Evolutionary conservation across 1,284 basidiomycete species (phyloP).

Genomic region (Ustilago loliicola): DNA sequence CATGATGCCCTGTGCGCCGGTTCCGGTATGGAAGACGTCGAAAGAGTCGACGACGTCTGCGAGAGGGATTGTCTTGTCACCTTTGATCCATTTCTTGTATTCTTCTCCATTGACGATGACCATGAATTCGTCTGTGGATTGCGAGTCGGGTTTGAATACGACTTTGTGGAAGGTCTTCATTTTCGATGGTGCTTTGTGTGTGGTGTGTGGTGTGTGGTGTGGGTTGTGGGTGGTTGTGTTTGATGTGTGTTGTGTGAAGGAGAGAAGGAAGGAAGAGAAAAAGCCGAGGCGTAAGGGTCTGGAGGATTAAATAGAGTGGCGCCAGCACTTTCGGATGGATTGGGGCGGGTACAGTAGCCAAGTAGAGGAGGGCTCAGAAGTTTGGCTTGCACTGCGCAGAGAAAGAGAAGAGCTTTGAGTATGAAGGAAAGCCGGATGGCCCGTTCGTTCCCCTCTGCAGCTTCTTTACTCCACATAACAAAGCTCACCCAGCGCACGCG

Average conservation of each 20-base stretch:
- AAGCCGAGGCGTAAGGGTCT: neutral
- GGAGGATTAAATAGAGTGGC: neutral
- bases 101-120: conserved; percentile 69
- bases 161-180: conserved; percentile 63
- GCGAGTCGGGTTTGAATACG: conserved; percentile 70
- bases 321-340: too few species aligned
- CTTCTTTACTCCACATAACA: neutral
- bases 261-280: neutral
- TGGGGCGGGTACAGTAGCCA: too few species aligned
- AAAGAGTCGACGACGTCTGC: conserved; percentile 71
- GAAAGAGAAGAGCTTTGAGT: too few species aligned
- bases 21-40: conserved; percentile 71
- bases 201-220: neutral
- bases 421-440: conserved; percentile 6
- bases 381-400: too few species aligned
- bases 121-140: conserved; percentile 71
- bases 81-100: conserved; percentile 70
- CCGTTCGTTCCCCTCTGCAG: neutral
- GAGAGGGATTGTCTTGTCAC: conserved; percentile 71
- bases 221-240: neutral
- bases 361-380: too few species aligned
- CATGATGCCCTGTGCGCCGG: conserved; percentile 71
- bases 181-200: neutral
- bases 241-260: neutral
- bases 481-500: neutral